A percentile compares a stretch with the other conserved stretches of the same genome.
phyloP scores from a whole-genome alignment of 2,329 filamentous ascomycete species.

The Orbilia blumenaviensis region DNA sequence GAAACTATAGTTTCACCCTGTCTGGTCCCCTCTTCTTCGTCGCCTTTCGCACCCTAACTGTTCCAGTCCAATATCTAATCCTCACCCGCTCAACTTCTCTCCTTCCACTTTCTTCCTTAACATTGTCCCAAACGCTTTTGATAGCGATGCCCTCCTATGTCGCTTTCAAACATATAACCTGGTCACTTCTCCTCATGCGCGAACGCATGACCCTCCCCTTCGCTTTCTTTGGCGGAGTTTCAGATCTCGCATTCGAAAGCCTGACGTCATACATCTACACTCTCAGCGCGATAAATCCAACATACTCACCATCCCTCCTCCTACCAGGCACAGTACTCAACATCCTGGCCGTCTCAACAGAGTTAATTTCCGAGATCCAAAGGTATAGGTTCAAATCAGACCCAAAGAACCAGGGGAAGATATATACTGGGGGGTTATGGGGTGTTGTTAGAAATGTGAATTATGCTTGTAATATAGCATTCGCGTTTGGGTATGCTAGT shows the following conservation, averaged over 20 bases:
- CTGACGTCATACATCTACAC: slow-evolving; percentile 22
- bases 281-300: neutral
- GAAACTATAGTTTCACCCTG: slow-evolving; percentile 12
- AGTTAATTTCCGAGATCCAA: slow-evolving; percentile 20
- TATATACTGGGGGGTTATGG: slow-evolving; percentile 35
- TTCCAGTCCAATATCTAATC: slow-evolving; percentile 32
- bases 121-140: slow-evolving; percentile 7
- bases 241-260: slow-evolving; percentile 12
- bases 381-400: slow-evolving; percentile 21
- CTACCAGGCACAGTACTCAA: slow-evolving; percentile 5
- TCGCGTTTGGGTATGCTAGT: slow-evolving; percentile 26
- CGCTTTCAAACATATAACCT: slow-evolving; percentile 30
- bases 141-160: slow-evolving; percentile 18
- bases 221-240: slow-evolving; percentile 10
- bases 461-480: slow-evolving; percentile 39
- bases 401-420: slow-evolving; percentile 26
- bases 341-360: neutral
- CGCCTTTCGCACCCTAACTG: neutral
- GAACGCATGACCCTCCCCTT: slow-evolving; percentile 21
- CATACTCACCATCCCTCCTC: slow-evolving; percentile 7
- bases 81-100: neutral
- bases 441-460: slow-evolving; percentile 27
- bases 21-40: neutral
- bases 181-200: slow-evolving; percentile 25
- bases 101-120: neutral